phyloP scores from a whole-genome alignment of 1,139 yeast genomes.

The Candida tetrigidarum region DNA sequence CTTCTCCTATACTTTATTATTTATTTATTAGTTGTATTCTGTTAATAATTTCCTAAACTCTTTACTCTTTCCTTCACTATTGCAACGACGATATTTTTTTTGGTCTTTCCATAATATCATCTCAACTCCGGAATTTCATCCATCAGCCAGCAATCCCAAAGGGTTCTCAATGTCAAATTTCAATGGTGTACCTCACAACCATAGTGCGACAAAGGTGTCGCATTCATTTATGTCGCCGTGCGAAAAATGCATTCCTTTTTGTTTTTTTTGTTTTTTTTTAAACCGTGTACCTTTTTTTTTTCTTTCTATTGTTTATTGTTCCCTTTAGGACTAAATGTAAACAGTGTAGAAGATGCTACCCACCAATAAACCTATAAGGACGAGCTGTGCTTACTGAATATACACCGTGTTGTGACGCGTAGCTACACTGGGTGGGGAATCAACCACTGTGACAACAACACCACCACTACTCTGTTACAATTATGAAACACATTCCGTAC shows the following conservation, averaged over 20 bases:
- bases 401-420: not conserved
- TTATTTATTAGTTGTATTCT: too few species aligned
- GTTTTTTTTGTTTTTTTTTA: not conserved
- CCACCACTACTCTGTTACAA: not conserved
- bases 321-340: conserved; percentile 1
- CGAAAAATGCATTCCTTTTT: not conserved
- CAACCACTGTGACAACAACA: not conserved
- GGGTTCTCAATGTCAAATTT: not conserved
- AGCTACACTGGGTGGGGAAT: not conserved
- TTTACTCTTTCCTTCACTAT: not conserved
- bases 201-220: not conserved
- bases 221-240: not conserved
- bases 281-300: conserved; percentile 1
- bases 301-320: not conserved
- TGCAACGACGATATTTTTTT: not conserved
- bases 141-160: too few species aligned
- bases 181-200: not conserved
- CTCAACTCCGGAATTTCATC: too few species aligned
- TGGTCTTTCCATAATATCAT: too few species aligned
- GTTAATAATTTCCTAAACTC: not conserved
- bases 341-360: not conserved
- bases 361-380: too few species aligned
- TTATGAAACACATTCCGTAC: not conserved
- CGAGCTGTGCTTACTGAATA: not conserved
- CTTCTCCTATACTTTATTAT: not conserved